phyloP scores from a whole-genome alignment of 1,284 basidiomycete genomes.

The Puccinia brachypodii region DNA sequence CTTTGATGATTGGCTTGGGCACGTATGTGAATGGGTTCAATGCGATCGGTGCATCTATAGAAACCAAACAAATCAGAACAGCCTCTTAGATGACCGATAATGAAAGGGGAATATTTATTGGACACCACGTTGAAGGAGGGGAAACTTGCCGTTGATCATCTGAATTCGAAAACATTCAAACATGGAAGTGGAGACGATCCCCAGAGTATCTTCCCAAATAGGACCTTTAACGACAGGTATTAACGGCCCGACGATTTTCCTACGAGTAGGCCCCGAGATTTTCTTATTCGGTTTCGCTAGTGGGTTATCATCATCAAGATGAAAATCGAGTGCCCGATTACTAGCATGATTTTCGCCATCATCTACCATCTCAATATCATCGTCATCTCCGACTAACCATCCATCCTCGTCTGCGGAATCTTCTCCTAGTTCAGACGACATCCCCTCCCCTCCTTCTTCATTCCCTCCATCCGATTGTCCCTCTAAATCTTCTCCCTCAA shows the following conservation, averaged over 20 bases:
- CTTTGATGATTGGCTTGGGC: constrained; percentile 8
- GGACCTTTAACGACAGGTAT: constrained; percentile 76
- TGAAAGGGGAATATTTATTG: neutral
- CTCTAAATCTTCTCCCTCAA: constrained; percentile 61
- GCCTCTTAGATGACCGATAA: neutral
- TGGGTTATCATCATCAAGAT: constrained; percentile 62
- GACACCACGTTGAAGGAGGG: neutral
- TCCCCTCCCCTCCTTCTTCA: constrained; percentile 65
- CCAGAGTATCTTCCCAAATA: constrained; percentile 68
- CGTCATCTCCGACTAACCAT: constrained; percentile 50
- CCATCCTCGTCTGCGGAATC: constrained; percentile 64
- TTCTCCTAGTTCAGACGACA: constrained; percentile 59
- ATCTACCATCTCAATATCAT: constrained; percentile 51
- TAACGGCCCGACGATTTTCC: constrained; percentile 68
- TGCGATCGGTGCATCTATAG: constrained; percentile 41
- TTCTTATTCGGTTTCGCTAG: constrained; percentile 48
- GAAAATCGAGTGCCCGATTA: constrained; percentile 58
- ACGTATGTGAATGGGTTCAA: constrained; percentile 36
- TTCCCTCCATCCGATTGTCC: constrained; percentile 71
- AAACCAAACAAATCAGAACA: neutral
- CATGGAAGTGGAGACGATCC: constrained; percentile 53
- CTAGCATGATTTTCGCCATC: constrained; percentile 51
- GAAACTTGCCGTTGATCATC: constrained; percentile 33
- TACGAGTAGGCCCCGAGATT: constrained; percentile 62
- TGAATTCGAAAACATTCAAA: constrained; percentile 40